These are phyloP conservation scores for Melocanna baccifera DNA, from an alignment of 176 grass and related monocot genomes.

Conservation along the genomic window DNA sequence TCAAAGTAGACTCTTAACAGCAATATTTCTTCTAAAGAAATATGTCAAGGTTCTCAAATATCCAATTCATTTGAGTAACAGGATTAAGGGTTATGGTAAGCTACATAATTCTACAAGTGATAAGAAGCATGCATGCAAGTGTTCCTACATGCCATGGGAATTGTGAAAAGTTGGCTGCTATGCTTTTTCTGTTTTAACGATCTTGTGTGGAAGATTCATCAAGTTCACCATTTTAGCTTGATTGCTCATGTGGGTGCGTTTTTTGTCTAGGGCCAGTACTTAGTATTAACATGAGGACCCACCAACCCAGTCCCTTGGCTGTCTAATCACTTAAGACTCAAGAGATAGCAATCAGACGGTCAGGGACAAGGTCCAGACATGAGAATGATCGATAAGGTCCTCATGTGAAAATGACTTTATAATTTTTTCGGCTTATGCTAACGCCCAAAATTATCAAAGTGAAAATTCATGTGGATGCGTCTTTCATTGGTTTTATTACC, in stretches of 20 bases:
- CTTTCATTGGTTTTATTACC: conserved; percentile 45
- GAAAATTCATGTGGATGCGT: neutral
- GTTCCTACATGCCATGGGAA: neutral
- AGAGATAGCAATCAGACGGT: neutral
- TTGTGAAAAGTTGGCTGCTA: neutral
- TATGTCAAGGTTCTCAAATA: neutral
- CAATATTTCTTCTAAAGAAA: neutral
- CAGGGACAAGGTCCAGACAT: neutral
- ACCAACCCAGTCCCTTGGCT: neutral
- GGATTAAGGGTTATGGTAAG: neutral
- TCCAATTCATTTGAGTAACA: neutral
- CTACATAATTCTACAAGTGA: neutral
- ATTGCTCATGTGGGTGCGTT: neutral
- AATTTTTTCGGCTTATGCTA: neutral
- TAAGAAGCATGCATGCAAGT: neutral
- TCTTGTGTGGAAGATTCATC: neutral
- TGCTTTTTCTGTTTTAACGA: neutral
- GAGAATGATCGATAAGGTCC: neutral
- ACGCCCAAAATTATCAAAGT: neutral
- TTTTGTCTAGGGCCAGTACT: neutral
- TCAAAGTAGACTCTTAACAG: neutral
- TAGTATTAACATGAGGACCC: neutral
- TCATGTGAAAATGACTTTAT: conserved; percentile 6
- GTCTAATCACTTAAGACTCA: neutral
- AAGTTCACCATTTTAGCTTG: neutral